phyloP scores from a whole-genome alignment of 768 basidiomycete genomes.

The Phylloporus rhodoxanthus region DNA sequence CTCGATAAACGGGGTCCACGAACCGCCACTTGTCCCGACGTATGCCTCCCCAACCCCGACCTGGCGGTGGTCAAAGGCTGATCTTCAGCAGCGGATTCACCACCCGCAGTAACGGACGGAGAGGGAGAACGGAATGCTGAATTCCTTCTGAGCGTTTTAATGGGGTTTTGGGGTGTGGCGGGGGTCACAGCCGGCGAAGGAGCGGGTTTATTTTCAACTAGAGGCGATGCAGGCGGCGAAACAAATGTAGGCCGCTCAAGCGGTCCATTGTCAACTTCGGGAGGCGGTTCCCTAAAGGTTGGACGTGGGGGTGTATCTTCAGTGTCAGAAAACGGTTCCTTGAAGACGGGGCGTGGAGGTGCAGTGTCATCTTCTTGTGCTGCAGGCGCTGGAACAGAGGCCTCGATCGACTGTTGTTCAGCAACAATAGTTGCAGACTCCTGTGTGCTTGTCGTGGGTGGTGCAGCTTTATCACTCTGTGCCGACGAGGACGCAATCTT shows the following conservation, averaged over 20 bases:
- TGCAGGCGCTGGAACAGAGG: conserved; percentile 1
- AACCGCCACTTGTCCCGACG: conserved; percentile 37
- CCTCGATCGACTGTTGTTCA: conserved; percentile 15
- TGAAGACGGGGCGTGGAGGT: conserved; percentile 46
- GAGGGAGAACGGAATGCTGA: conserved; percentile 37
- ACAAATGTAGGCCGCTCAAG: conserved; percentile 16
- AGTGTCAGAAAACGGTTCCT: conserved; percentile 49
- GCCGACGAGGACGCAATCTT: conserved; percentile 38
- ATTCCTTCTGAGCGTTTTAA: conserved; percentile 33
- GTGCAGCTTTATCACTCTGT: conserved; percentile 11
- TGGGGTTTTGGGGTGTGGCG: conserved; percentile 50
- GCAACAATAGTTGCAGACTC: conserved; percentile 11
- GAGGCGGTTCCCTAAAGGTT: conserved; percentile 57
- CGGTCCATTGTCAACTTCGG: conserved; percentile 44
- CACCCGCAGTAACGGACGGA: conserved; percentile 27
- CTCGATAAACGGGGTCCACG: conserved; percentile 49
- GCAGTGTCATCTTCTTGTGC: conserved; percentile 11
- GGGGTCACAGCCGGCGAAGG: conserved; percentile 36
- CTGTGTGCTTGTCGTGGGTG: conserved; percentile 13
- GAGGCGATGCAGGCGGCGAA: conserved; percentile 23
- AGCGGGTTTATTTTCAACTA: conserved; percentile 17
- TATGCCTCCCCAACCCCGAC: conserved; percentile 41
- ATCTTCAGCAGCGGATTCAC: conserved; percentile 29
- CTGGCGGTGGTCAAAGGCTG: conserved; percentile 30
- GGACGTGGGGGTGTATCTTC: conserved; percentile 36